Percentiles rank a stretch among this genome's conserved stretches.
Evolutionary conservation across 1,284 basidiomycete species (phyloP).

Genomic region (Pisolithus thermaeus): DNA sequence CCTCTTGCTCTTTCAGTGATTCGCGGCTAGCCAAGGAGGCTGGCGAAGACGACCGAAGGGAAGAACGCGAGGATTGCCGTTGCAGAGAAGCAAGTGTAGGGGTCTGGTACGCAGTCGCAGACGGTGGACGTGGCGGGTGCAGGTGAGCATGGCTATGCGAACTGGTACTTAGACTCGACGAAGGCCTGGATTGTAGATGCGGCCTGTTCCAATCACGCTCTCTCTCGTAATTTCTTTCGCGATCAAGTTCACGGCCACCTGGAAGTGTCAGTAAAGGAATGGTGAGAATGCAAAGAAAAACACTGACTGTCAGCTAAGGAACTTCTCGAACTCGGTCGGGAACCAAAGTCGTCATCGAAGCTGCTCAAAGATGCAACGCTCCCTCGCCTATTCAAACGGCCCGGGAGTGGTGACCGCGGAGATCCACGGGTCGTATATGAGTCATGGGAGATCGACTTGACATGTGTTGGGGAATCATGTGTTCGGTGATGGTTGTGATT

Average conservation of each 20-base stretch:
- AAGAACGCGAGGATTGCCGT: slow-evolving; percentile 25
- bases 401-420: slow-evolving; percentile 12
- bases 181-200: slow-evolving; percentile 26
- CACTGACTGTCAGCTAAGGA: slow-evolving; percentile 45
- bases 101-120: slow-evolving; percentile 26
- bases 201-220: slow-evolving; percentile 56
- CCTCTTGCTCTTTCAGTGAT: slow-evolving; percentile 28
- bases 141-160: slow-evolving; percentile 32
- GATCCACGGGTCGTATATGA: slow-evolving; percentile 16
- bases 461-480: slow-evolving; percentile 23
- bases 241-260: slow-evolving; percentile 40
- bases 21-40: slow-evolving; percentile 29
- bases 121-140: slow-evolving; percentile 30
- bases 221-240: slow-evolving; percentile 38
- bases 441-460: slow-evolving; percentile 21
- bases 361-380: slow-evolving; percentile 34
- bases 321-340: slow-evolving; percentile 37
- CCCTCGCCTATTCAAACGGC: slow-evolving; percentile 23
- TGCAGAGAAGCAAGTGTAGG: slow-evolving; percentile 30
- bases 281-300: not conserved
- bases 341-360: slow-evolving; percentile 34
- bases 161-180: slow-evolving; percentile 26
- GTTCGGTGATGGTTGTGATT: slow-evolving; percentile 27
- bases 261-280: not conserved
- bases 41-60: slow-evolving; percentile 38